Evolutionary conservation across 1,284 basidiomycete genomes (phyloP).

Genomic region (Heterobasidion occidentale): DNA sequence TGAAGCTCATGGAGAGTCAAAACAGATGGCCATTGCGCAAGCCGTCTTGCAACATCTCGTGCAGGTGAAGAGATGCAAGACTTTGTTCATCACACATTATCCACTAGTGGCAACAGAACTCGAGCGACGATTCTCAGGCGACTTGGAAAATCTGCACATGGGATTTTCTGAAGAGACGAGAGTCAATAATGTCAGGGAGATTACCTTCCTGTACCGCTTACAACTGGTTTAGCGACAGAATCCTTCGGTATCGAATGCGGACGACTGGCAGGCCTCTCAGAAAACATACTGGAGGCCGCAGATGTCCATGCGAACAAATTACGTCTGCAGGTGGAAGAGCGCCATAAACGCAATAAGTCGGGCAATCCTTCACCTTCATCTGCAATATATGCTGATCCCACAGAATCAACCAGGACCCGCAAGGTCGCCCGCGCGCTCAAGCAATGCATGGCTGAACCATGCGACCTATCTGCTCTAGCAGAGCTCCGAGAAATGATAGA

Average conservation of each 20-base stretch:
- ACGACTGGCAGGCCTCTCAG: slow-evolving; percentile 75
- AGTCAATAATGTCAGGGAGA: slow-evolving; percentile 65
- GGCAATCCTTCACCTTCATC: slow-evolving; percentile 11
- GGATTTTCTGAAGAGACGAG: slow-evolving; percentile 62
- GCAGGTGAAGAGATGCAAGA: slow-evolving; percentile 58
- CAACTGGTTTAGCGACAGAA: slow-evolving; percentile 65
- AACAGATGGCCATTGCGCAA: slow-evolving; percentile 76
- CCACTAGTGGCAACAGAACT: slow-evolving; percentile 63
- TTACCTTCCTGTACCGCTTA: slow-evolving; percentile 82
- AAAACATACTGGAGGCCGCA: slow-evolving; percentile 56
- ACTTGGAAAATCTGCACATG: slow-evolving; percentile 82
- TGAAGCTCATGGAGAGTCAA: slow-evolving; percentile 5
- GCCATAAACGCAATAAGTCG: slow-evolving; percentile 44
- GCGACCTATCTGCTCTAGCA: neutral
- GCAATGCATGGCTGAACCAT: neutral
- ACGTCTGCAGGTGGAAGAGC: slow-evolving; percentile 41
- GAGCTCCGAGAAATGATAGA: neutral
- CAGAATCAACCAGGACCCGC: slow-evolving; percentile 2
- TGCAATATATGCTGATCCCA: too few relatives aligned
- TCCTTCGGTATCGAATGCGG: slow-evolving; percentile 91
- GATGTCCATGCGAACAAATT: slow-evolving; percentile 48
- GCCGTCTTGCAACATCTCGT: slow-evolving; percentile 76
- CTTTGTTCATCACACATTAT: slow-evolving; percentile 94
- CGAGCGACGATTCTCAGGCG: slow-evolving; percentile 41
- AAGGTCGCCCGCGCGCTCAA: neutral